Percentiles rank a stretch among this genome's conserved stretches.
These are phyloP conservation scores for Penicillium sp. DNA, from an alignment of 2,329 filamentous ascomycete species.

Conservation along the genomic window DNA sequence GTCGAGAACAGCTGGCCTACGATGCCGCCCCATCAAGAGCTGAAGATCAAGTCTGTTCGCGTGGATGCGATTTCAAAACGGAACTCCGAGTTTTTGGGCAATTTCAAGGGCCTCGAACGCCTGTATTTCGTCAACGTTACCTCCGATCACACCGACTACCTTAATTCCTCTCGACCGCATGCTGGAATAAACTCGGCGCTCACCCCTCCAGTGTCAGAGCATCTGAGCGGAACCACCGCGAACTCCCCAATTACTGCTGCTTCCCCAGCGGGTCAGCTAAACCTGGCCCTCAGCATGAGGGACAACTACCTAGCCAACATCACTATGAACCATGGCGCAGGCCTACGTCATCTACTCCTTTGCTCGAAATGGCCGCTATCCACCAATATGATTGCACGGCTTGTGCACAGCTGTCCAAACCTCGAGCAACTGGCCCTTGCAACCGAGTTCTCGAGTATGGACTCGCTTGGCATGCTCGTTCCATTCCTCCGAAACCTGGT, in stretches of 20 bases:
- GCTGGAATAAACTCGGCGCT: conserved; percentile 19
- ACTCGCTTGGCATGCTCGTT: conserved; percentile 35
- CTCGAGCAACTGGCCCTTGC: conserved; percentile 55
- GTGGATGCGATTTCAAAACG: conserved; percentile 46
- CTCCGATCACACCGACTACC: conserved; percentile 25
- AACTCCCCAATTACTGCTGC: conserved; percentile 20
- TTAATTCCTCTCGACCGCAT: conserved; percentile 29
- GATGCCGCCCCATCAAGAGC: conserved; percentile 23
- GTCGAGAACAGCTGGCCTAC: conserved; percentile 52
- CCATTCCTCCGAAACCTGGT: conserved; percentile 39
- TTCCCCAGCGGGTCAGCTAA: conserved; percentile 22
- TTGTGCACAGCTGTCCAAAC: conserved; percentile 52
- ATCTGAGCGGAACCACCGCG: conserved; percentile 14
- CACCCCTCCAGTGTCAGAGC: conserved; percentile 26
- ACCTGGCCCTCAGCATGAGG: conserved; percentile 32
- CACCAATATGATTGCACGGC: conserved; percentile 43
- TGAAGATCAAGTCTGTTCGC: conserved; percentile 45
- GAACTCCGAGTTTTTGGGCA: conserved; percentile 40
- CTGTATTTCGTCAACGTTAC: conserved; percentile 49
- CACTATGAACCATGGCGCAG: conserved; percentile 47
- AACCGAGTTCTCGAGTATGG: conserved; percentile 39
- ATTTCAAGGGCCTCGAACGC: conserved; percentile 44
- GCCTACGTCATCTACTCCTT: conserved; percentile 53
- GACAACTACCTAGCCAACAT: conserved; percentile 49
- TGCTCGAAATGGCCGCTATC: conserved; percentile 52